Evolutionary conservation across 768 basidiomycete species (phyloP).

Genomic region (Hypholoma fasciculare): DNA sequence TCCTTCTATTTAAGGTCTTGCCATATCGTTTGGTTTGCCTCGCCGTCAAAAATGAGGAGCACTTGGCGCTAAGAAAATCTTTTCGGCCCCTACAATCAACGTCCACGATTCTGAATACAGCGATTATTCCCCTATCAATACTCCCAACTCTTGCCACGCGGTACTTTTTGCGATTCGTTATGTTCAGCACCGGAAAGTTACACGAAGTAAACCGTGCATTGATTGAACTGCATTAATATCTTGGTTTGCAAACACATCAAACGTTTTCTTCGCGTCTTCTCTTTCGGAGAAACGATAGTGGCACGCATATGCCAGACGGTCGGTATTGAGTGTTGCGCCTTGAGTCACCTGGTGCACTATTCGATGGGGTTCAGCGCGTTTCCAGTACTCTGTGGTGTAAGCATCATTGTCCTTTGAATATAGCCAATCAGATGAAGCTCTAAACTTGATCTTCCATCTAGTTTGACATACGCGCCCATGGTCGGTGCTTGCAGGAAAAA

Average conservation of each 20-base stretch:
- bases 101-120: no score
- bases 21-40: conserved; percentile 77
- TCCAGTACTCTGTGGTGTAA: conserved; percentile 78
- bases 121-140: no score
- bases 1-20: conserved; percentile 66
- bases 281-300: no score
- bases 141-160: no score
- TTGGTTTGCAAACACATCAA: no score
- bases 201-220: no score
- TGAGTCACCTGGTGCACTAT: conserved; percentile 20
- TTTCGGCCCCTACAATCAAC: no score
- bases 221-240: no score
- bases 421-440: no score
- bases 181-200: no score
- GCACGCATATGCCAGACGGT: conserved; percentile 11
- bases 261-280: no score
- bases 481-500: conserved; percentile 75
- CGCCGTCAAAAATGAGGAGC: conserved; percentile 62
- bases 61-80: conserved; percentile 25
- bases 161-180: no score
- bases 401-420: conserved; percentile 21
- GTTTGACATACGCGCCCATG: conserved; percentile 59
- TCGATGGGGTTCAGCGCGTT: conserved; percentile 73
- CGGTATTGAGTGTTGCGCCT: conserved; percentile 48
- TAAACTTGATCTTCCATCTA: conserved; percentile 18